Evolutionary conservation across 2,329 filamentous ascomycete genomes (phyloP), one percentile per base, ranked within the genome.

Genomic region (Penicillium italicum): DNA sequence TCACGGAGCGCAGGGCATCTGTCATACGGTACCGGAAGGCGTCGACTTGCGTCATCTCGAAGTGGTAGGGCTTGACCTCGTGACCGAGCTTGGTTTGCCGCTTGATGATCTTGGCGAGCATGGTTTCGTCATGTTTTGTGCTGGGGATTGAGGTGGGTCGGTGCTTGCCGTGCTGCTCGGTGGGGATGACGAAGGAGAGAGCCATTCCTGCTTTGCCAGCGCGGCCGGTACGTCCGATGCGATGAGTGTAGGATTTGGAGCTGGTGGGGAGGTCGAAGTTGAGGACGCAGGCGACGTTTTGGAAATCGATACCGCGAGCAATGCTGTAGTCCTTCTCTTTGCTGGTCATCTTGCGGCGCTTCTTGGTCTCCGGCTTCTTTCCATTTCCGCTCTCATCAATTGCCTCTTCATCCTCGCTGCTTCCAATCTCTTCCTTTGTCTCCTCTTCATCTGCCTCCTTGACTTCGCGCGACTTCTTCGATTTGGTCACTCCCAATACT

Each of bases 281-380:
- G 71, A 99, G 85, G 24, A 99, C 92, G 60, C 90, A 91, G 3
- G 91, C 86, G 52, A 99, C 92, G 69, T 97, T 93, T 68, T 94
- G 88, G 79, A 99, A 99, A 74, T 99, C 94, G 65, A 99, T 95
- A 55, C 93, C 94, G 66, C 94, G 85, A 11, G 92, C 93, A n/a
- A 99, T 88, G 18, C 94, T 92, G 67, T 94, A 99, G 68, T 99
- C 94, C 61, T 89, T 88, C 67, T 95, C 89, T 65, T 85, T 87
- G 6, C 80, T 77, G 16, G 81, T 80, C 71, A 86, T 85, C 56
- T 84, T 83, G 70, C 86, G 88, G 72, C 88, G 81, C 72, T 67
- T 88, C 61, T 81, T 80, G 30, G 74, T 62, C 41, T 59, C 61
- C 5, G 55, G 55, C 38, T 59, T 66, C 47, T 50, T 57, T 20